Evolutionary conservation across 345 rosid species (phyloP).

Genomic region (Populus pruinosa): DNA sequence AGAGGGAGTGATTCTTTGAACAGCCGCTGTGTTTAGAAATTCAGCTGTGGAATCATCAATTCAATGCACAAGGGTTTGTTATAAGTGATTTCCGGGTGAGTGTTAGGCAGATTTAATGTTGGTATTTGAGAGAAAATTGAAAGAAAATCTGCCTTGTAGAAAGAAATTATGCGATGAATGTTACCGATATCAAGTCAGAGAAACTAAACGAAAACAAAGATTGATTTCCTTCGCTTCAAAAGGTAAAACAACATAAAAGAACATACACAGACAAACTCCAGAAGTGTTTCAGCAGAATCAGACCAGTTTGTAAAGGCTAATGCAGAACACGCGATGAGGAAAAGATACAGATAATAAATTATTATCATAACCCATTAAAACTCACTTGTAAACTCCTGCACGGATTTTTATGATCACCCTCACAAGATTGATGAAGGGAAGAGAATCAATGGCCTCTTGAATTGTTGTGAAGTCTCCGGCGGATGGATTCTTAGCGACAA

Average conservation of each 20-base stretch:
- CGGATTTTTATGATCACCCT: slow-evolving; percentile 91
- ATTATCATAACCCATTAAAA: not conserved
- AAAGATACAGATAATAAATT: not conserved
- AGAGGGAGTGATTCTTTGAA: too few relatives aligned
- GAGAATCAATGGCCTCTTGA: slow-evolving; percentile 91
- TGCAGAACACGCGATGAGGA: not conserved
- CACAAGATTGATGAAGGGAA: slow-evolving; percentile 74
- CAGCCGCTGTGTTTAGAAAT: too few relatives aligned
- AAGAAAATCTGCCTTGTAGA: too few relatives aligned
- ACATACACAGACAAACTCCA: slow-evolving; percentile 22
- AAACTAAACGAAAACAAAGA: too few relatives aligned
- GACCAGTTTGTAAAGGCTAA: slow-evolving; percentile 8
- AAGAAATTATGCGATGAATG: too few relatives aligned
- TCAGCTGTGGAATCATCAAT: too few relatives aligned
- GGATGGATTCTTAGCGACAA: slow-evolving; percentile 56
- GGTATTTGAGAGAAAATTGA: too few relatives aligned
- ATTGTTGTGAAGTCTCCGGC: slow-evolving; percentile 78
- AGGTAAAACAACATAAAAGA: not conserved
- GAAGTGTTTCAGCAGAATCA: slow-evolving; percentile 12
- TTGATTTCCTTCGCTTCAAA: too few relatives aligned
- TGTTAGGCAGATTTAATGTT: too few relatives aligned
- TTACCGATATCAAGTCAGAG: too few relatives aligned
- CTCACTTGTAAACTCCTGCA: slow-evolving; percentile 94
- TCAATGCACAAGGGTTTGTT: too few relatives aligned
- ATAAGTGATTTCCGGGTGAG: too few relatives aligned